Evolutionary conservation across 345 rosid species (phyloP), one percentile per base, ranked within the genome.

Genomic region (Citrus hindsii): DNA sequence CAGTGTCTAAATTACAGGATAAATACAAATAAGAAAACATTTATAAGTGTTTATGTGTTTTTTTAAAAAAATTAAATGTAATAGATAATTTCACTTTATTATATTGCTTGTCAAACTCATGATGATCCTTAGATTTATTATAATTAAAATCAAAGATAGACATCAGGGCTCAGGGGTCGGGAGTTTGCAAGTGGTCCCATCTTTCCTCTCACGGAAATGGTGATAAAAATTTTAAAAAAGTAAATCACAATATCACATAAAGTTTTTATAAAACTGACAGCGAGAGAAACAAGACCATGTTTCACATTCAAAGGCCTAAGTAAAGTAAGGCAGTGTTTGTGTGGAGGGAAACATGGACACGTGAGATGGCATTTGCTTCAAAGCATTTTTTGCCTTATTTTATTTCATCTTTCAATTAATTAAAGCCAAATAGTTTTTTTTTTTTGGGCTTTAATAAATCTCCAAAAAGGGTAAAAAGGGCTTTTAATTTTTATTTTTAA

Each of bases 331-430:
- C 4, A 0, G 65, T 75, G 77, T 51, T 74, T 84, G 48, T 69
- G 89, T 76, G 90, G 86, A 75, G 40, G 85, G 86, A 51, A 78
- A 73, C 84, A 67, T 5, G 35, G 51, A 59, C 91, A 86, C 89
- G 91, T 78, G 83, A 74, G 67, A 22, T 12, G 63, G 74, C 81
- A 75, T 77, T 84, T 46, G 7, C 68, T 28, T 40, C 81, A 2
- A 53, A 59, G 38, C 38, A 3, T n/a, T 7, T n/a, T 7, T 76
- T 65, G 33, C 14, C 18, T 16, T 22, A 24, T 61, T 14, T 13
- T 46, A 46, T 30, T 74, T 53, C 22, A 18, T 0, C 21, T 5
- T 18, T 18, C 58, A 25, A 62, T 56, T 30, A 21, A 65, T 30
- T 65, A 5, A 5, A 65, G 38, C 68, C 40, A 18, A 6, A 9